phyloP scores from a whole-genome alignment of 768 basidiomycete species.

The Lanmaoa rubissima region DNA sequence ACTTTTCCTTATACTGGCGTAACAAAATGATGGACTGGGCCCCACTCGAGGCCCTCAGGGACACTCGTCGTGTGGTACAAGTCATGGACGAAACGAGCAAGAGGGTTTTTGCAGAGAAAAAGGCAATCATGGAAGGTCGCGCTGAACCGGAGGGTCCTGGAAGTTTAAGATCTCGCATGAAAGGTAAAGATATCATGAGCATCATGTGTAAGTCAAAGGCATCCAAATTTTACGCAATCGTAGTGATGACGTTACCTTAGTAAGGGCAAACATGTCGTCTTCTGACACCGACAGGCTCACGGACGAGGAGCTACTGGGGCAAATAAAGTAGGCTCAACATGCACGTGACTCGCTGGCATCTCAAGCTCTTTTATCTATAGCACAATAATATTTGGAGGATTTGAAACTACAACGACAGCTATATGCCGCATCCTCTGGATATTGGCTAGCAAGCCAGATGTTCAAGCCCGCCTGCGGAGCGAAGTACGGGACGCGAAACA shows the following conservation, averaged over 20 bases:
- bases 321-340: constrained; percentile 34
- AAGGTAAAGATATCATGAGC: constrained; percentile 38
- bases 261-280: constrained; percentile 34
- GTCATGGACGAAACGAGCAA: constrained; percentile 32
- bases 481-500: constrained; percentile 33
- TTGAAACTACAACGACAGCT: constrained; percentile 31
- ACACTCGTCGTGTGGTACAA: constrained; percentile 26
- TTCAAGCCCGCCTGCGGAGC: constrained; percentile 33
- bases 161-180: constrained; percentile 11
- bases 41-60: constrained; percentile 28
- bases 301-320: constrained; percentile 37
- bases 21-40: constrained; percentile 35
- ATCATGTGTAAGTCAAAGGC: constrained; percentile 34
- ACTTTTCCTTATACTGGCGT: constrained; percentile 28
- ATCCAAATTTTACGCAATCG: neutral
- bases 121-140: constrained; percentile 17
- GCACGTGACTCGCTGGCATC: neutral
- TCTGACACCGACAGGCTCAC: constrained; percentile 31
- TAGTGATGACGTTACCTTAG: constrained; percentile 16
- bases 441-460: constrained; percentile 29
- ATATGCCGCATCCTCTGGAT: constrained; percentile 35
- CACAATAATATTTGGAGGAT: constrained; percentile 36
- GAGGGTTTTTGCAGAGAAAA: constrained; percentile 32
- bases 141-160: constrained; percentile 8
- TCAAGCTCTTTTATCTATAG: constrained; percentile 16